Percentiles rank a stretch among this genome's conserved stretches.
Conservation (phyloP, 257 asterid genomes). For the Eucommia ulmoides region DNA sequence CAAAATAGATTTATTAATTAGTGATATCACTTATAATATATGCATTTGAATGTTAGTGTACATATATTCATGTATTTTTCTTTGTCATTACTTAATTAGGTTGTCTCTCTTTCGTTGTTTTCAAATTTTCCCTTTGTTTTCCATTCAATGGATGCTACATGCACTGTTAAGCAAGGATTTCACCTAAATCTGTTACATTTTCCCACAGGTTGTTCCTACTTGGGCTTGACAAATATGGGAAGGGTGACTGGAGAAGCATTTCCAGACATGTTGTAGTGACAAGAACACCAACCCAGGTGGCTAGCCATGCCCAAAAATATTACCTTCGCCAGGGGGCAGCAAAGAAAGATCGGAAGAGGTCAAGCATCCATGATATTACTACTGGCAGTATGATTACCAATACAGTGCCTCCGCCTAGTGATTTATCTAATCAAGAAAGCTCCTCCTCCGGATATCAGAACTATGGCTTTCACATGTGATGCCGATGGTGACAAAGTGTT, state of each 20-base stretch:
- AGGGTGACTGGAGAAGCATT: constrained; percentile 1
- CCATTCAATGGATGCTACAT: too few relatives aligned
- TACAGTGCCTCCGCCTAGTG: neutral
- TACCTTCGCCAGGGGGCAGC: neutral
- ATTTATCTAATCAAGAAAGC: constrained; percentile 1
- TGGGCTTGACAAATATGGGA: neutral
- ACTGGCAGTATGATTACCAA: neutral
- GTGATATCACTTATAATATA: neutral
- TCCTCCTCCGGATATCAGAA: neutral
- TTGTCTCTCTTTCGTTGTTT: neutral
- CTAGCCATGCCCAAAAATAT: neutral
- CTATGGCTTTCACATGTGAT: neutral
- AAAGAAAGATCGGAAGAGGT: constrained; percentile 2
- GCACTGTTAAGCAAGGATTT: neutral
- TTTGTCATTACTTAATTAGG: too few relatives aligned
- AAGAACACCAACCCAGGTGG: constrained; percentile 1
- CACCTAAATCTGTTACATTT: constrained; percentile 8
- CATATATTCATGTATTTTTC: neutral
- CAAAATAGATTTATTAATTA: too few relatives aligned
- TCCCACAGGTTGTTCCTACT: neutral
- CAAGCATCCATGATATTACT: constrained; percentile 10
- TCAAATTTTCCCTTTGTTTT: too few relatives aligned
- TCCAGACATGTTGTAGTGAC: neutral
- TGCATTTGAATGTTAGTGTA: neutral
- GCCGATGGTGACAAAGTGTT: too few relatives aligned